Conservation (phyloP, 1,139 yeast genomes). For the Hansenula anomala region DNA sequence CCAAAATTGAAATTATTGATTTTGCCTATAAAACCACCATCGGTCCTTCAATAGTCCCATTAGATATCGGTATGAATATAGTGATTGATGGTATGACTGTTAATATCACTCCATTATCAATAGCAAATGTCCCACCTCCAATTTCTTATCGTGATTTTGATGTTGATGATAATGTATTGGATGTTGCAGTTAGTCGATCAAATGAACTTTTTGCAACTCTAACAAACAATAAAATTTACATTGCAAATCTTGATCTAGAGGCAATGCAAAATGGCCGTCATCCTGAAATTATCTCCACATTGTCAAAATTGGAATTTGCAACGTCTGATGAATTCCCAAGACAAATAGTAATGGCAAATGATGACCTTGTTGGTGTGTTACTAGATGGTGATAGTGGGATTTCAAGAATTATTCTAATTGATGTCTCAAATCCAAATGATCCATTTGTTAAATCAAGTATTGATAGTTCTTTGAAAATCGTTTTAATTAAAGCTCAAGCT, state of each 20-base stretch:
- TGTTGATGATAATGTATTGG: conserved; percentile 49
- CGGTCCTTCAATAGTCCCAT: conserved; percentile 66
- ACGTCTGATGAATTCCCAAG: conserved; percentile 46
- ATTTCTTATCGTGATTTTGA: conserved; percentile 66
- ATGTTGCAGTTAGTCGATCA: conserved; percentile 59
- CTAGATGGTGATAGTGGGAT: conserved; percentile 39
- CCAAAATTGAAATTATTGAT: conserved; percentile 58
- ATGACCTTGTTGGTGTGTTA: conserved; percentile 49
- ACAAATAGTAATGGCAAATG: conserved; percentile 57
- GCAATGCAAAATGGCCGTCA: conserved; percentile 36
- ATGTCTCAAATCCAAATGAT: conserved; percentile 34
- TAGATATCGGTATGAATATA: conserved; percentile 72
- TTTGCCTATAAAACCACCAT: conserved; percentile 58
- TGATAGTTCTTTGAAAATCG: conserved; percentile 45
- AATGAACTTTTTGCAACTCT: conserved; percentile 58
- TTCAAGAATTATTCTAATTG: conserved; percentile 48
- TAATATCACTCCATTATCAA: conserved; percentile 73
- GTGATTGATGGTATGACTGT: conserved; percentile 79
- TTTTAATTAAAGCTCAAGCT: conserved; percentile 51
- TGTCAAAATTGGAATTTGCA: conserved; percentile 33
- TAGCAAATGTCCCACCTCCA: conserved; percentile 96
- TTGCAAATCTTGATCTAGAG: conserved; percentile 37
- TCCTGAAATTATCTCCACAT: conserved; percentile 38
- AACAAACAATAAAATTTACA: conserved; percentile 36
- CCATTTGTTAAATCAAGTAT: conserved; percentile 39